Conservation (phyloP, 495 filamentous ascomycete species). For the Aspergillus cristatus region DNA sequence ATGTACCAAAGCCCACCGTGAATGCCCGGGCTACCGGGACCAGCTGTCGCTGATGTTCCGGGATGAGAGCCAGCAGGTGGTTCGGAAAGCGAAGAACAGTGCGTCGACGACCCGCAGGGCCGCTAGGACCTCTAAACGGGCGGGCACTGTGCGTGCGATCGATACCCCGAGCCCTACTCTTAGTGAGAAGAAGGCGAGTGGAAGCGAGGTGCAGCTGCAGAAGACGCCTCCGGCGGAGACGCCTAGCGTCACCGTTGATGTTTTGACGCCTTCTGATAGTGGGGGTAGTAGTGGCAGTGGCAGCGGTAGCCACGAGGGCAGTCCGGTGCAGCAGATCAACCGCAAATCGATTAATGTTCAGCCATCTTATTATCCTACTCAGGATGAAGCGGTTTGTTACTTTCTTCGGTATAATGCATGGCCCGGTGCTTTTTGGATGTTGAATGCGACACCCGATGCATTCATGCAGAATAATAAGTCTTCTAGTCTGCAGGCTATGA, state of each 20-base stretch:
- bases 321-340: slow-evolving; percentile 1
- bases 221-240: neutral
- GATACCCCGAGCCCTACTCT: neutral
- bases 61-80: slow-evolving; percentile 60
- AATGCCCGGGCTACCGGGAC: slow-evolving; percentile 64
- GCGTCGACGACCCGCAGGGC: slow-evolving; percentile 10
- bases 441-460: slow-evolving; percentile 18
- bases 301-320: no score
- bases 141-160: slow-evolving; percentile 1
- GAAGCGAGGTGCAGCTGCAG: neutral
- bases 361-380: slow-evolving; percentile 13
- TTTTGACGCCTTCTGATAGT: neutral
- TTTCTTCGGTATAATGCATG: slow-evolving; percentile 35
- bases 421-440: slow-evolving; percentile 25
- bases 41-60: slow-evolving; percentile 62
- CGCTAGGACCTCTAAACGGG: slow-evolving; percentile 8
- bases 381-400: slow-evolving; percentile 33
- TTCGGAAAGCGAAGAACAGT: slow-evolving; percentile 49
- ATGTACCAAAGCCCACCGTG: slow-evolving; percentile 54
- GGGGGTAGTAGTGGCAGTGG: no score
- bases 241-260: neutral
- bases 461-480: slow-evolving; percentile 10
- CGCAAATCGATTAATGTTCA: slow-evolving; percentile 3
- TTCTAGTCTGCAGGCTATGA: slow-evolving; percentile 26
- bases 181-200: neutral